phyloP scores from a whole-genome alignment of 1,284 basidiomycete genomes.

The Cystobasidium slooffiae region DNA sequence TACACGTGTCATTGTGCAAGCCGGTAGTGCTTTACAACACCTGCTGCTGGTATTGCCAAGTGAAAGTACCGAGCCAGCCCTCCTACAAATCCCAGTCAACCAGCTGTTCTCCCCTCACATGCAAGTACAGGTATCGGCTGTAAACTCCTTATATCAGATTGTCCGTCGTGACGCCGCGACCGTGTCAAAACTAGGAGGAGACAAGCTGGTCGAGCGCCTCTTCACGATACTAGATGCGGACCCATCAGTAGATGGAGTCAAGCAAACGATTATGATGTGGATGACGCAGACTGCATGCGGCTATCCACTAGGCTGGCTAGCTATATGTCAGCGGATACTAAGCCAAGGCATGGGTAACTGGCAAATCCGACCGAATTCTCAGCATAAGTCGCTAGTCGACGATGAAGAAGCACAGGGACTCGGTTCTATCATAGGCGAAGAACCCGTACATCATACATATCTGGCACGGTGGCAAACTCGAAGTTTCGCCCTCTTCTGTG shows the following conservation, averaged over 20 bases:
- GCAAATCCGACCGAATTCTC: conserved; percentile 57
- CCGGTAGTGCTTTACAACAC: conserved; percentile 93
- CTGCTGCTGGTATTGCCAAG: conserved; percentile 93
- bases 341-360: conserved; percentile 55
- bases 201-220: conserved; percentile 88
- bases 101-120: conserved; percentile 78
- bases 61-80: conserved; percentile 74
- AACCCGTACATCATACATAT: not conserved
- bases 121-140: conserved; percentile 88
- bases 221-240: conserved; percentile 95
- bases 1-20: conserved; percentile 83
- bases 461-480: conserved; percentile 86
- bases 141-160: conserved; percentile 94
- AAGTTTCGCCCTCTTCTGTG: conserved; percentile 87
- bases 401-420: conserved; percentile 82
- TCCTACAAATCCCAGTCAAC: conserved; percentile 73
- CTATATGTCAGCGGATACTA: conserved; percentile 96
- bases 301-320: conserved; percentile 96
- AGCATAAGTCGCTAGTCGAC: conserved; percentile 54
- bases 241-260: conserved; percentile 89
- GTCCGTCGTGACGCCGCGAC: conserved; percentile 91
- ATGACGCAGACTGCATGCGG: conserved; percentile 88
- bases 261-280: conserved; percentile 93
- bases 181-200: conserved; percentile 92
- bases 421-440: not conserved